phyloP scores from a whole-genome alignment of 345 rosid genomes.

The Erysimum cheiranthoides region DNA sequence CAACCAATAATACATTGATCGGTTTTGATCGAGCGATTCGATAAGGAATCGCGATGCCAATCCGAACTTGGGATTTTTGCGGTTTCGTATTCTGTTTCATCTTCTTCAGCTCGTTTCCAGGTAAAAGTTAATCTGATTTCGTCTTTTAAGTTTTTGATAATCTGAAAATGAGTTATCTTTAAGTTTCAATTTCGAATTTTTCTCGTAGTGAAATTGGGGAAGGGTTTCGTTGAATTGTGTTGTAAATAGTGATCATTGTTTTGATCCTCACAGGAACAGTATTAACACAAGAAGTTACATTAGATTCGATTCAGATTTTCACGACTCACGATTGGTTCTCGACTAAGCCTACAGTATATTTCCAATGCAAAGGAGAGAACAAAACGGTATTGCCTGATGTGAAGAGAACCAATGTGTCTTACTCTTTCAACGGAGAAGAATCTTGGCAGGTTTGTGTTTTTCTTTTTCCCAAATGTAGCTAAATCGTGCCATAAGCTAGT shows the following conservation, averaged over 20 bases:
- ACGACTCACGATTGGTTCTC: conserved; percentile 61
- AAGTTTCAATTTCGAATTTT: conserved; percentile 3
- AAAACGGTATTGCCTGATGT: conserved; percentile 63
- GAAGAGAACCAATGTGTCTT: conserved; percentile 46
- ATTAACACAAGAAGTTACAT: conserved; percentile 55
- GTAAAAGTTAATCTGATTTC: conserved; percentile 29
- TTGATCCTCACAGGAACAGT: conserved; percentile 47
- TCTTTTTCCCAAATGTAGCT: background rate
- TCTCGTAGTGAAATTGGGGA: background rate
- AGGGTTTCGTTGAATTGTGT: background rate
- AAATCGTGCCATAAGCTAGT: background rate
- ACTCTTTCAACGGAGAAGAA: conserved; percentile 68
- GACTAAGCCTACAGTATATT: conserved; percentile 60
- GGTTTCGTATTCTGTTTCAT: conserved; percentile 33
- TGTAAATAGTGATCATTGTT: background rate
- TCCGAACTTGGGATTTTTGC: conserved; percentile 24
- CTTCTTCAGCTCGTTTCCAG: conserved; percentile 40
- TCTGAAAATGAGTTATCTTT: background rate
- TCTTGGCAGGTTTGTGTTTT: conserved; percentile 70
- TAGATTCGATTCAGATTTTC: conserved; percentile 61
- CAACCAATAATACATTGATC: conserved; percentile 12
- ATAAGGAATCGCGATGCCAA: conserved; percentile 38
- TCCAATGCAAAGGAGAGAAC: conserved; percentile 72
- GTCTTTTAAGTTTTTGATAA: background rate
- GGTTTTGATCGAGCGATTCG: conserved; percentile 11